Conservation (phyloP, 2,329 filamentous ascomycete species). For the Fusarium sp. region DNA sequence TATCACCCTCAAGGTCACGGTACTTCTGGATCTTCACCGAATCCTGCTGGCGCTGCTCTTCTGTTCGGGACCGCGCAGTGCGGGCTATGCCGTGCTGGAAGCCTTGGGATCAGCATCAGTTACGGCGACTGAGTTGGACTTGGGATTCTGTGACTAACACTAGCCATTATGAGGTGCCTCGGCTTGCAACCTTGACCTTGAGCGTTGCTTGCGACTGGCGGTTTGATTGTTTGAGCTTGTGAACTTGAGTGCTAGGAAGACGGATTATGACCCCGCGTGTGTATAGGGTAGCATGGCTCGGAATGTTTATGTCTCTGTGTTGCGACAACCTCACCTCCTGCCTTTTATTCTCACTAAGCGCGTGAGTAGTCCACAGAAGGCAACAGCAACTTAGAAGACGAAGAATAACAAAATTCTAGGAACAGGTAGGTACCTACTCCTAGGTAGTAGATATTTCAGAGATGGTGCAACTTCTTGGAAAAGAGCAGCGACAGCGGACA, state of each 20-base stretch:
- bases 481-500: no score
- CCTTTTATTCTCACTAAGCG: no score
- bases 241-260: slow-evolving; percentile 7
- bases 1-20: slow-evolving; percentile 75
- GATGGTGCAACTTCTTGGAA: no score
- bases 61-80: slow-evolving; percentile 70
- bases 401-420: no score
- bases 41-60: slow-evolving; percentile 79
- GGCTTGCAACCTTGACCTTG: slow-evolving; percentile 8
- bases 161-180: slow-evolving; percentile 40
- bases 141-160: slow-evolving; percentile 32
- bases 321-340: neutral
- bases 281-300: slow-evolving; percentile 31
- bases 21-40: slow-evolving; percentile 82
- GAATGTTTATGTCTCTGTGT: neutral
- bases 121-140: slow-evolving; percentile 11
- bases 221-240: slow-evolving; percentile 9
- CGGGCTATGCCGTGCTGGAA: slow-evolving; percentile 86
- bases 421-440: no score
- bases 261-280: slow-evolving; percentile 8
- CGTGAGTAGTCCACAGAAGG: no score
- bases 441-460: no score
- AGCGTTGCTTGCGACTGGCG: slow-evolving; percentile 5
- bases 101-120: slow-evolving; percentile 47
- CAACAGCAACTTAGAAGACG: no score